Base-by-base conservation (phyloP, 306 rosid genomes). In the Fragaria ananassa region DNA sequence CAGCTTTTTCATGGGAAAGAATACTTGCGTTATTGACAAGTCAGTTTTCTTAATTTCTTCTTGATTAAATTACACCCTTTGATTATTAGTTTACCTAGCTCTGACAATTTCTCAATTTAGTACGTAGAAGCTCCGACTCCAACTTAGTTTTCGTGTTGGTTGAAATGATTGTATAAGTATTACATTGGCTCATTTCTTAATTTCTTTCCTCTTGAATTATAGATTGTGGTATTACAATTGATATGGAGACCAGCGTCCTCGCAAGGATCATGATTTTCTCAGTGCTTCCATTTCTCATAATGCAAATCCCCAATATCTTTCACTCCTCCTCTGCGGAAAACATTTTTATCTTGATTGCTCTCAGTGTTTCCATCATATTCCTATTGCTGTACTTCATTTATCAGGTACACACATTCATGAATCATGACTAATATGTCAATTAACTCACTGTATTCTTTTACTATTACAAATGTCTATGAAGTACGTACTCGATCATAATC, bases 261-360 rank as follows among this genome's bases (percentile, higher is more conserved):
- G 88, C 91, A 72, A 85, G 78, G 83, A 81, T 79, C 67, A 86
- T 90, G 94, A 68, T 75, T 66, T 74, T 78, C 68, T 90, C 94
- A 34, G 75, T 83, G 58, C 66, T 58, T 41, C 91, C 94, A 47
- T 85, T 87, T 37, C 14, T 90, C 29, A 84, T 90, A n/a, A 83
- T 90, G 87, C 90, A 90, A 80, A 77, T 86, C 47, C 72, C 88
- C 8, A 75, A 62, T 35, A 27, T 90, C 25, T 77, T 82, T 67
- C 25, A 39, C 3, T 23, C 76, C 27, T 68, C 83, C 27, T 68
- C 83, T 4, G 74, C 13, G 14, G 35, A 72, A 70, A 74, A 76
- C n/a, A 37, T 61, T 54, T 76, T 74, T 31, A 79, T 88, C 56
- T 61, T 90, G 76, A 10, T 84, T 81, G 50, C 91, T 68, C 83